Evolutionary conservation across 345 rosid species (phyloP), one percentile per base, ranked within the genome.

Genomic region (Capsella bursapastoris): DNA sequence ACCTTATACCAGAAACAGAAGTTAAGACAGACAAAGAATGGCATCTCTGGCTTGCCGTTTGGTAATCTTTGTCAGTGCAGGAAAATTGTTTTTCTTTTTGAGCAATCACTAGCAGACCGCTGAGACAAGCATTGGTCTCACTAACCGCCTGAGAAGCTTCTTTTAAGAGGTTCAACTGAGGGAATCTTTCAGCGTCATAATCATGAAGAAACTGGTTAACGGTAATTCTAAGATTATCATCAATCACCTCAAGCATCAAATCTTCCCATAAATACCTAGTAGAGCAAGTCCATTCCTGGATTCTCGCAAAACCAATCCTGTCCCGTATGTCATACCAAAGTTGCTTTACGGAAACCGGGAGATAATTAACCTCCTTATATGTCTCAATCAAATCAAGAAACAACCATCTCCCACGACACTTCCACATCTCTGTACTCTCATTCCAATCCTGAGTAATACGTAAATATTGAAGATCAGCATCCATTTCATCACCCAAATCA

Each of bases 391-490:
- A 45, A 77, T 84, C 84, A 38, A 90, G 89, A 70, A 93, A 84
- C 72, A 85, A 1, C 98, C 97, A 89, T 1, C 60, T 75, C 71
- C 90, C 96, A 35, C 97, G 93, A 64, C 29, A 76, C 44, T 66
- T 68, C 97, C 97, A 93, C n/a, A 40, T 72, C 66, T 75, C 87
- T 0, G 72, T 62, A 32, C 56, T 60, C 78, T 84, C 88, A 67
- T 83, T 53, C 98, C 98, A 93, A 53, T 88, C 92, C 81, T 82
- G 87, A 63, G 90, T 84, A 74, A 84, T 75, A 78, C 97, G 84
- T 37, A 90, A 55, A 34, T 61, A 43, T n/a, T 66, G 81, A 44
- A 83, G 40, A 18, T 15, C 71, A 47, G 51, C 57, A 45, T 43
- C 32, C 82, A 85, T 57, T 74, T 93, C 90, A 77, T 93, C 93